Conservation (phyloP, 2,329 filamentous ascomycete species). For the Cladophialophora bantiana region DNA sequence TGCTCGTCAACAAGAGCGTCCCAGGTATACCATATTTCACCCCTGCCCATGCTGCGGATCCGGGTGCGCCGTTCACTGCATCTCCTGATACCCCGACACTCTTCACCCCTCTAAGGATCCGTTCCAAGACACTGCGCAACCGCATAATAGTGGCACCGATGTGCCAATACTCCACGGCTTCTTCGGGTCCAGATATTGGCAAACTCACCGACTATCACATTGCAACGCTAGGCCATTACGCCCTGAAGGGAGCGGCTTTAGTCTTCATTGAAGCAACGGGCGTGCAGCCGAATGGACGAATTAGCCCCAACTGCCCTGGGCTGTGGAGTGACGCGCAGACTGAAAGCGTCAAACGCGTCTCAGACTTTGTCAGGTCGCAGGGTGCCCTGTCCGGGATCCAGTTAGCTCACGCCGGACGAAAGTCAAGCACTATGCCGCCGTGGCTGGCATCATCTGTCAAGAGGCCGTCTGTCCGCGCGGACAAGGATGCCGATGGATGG, state of each 20-base stretch:
- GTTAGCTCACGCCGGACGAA: slow-evolving; percentile 78
- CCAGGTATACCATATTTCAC: slow-evolving; percentile 41
- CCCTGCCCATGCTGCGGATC: slow-evolving; percentile 31
- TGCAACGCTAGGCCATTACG: slow-evolving; percentile 46
- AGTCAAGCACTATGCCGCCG: slow-evolving; percentile 65
- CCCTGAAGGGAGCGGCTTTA: slow-evolving; percentile 39
- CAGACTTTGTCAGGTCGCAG: slow-evolving; percentile 82
- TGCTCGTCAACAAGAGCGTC: slow-evolving; percentile 29
- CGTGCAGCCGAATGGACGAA: slow-evolving; percentile 77
- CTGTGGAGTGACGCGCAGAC: slow-evolving; percentile 48
- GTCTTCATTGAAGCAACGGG: slow-evolving; percentile 75
- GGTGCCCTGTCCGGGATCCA: slow-evolving; percentile 79
- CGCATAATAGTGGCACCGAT: slow-evolving; percentile 65
- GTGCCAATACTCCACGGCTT: slow-evolving; percentile 59
- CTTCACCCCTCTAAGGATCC: slow-evolving; percentile 59
- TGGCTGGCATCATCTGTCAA: slow-evolving; percentile 46
- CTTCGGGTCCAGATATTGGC: slow-evolving; percentile 47
- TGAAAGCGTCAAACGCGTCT: slow-evolving; percentile 61
- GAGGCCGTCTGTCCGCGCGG: slow-evolving; percentile 35
- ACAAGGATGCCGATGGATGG: slow-evolving; percentile 37
- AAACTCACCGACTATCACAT: slow-evolving; percentile 55
- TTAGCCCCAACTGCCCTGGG: slow-evolving; percentile 62
- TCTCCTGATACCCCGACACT: slow-evolving; percentile 35
- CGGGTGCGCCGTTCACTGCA: slow-evolving; percentile 32
- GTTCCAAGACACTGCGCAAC: slow-evolving; percentile 62